Conservation (phyloP, 768 basidiomycete species). For the Boletus sensibilis region DNA sequence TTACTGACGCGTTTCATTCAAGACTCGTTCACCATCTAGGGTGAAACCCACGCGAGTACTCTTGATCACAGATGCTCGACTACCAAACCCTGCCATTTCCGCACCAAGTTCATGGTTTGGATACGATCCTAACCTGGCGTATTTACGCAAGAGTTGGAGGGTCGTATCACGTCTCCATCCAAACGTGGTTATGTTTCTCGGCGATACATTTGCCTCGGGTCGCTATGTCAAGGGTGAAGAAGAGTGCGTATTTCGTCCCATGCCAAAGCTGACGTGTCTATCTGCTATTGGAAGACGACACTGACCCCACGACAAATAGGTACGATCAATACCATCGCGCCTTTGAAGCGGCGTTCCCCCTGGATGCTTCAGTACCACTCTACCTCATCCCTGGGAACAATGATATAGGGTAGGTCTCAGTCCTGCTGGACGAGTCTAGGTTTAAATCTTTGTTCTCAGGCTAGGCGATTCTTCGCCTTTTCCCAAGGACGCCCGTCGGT, state of each 20-base stretch:
- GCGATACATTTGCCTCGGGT: conserved; percentile 73
- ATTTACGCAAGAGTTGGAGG: conserved; percentile 70
- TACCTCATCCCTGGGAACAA: conserved; percentile 80
- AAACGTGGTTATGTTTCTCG: conserved; percentile 69
- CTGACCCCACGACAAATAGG: conserved; percentile 37
- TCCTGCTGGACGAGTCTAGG: not conserved
- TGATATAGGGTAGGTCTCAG: conserved; percentile 59
- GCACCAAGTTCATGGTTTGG: conserved; percentile 39
- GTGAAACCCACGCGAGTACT: conserved; percentile 54
- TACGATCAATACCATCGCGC: conserved; percentile 57
- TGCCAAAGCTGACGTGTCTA: not conserved
- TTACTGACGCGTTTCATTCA: conserved; percentile 3
- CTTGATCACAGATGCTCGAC: conserved; percentile 68
- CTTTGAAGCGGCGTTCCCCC: conserved; percentile 62
- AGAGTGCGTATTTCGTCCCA: conserved; percentile 51
- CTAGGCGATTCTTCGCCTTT: conserved; percentile 53
- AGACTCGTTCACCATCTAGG: conserved; percentile 13
- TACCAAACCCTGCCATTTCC: conserved; percentile 41
- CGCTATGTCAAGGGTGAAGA: conserved; percentile 48
- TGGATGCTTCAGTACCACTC: conserved; percentile 38
- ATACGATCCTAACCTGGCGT: conserved; percentile 49
- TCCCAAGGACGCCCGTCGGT: conserved; percentile 52
- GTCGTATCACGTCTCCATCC: conserved; percentile 56
- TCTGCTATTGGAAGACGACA: not conserved
- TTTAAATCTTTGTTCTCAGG: conserved; percentile 33